Base-by-base conservation (phyloP, 108 stramenopile species). In the Fistulifera solaris region DNA sequence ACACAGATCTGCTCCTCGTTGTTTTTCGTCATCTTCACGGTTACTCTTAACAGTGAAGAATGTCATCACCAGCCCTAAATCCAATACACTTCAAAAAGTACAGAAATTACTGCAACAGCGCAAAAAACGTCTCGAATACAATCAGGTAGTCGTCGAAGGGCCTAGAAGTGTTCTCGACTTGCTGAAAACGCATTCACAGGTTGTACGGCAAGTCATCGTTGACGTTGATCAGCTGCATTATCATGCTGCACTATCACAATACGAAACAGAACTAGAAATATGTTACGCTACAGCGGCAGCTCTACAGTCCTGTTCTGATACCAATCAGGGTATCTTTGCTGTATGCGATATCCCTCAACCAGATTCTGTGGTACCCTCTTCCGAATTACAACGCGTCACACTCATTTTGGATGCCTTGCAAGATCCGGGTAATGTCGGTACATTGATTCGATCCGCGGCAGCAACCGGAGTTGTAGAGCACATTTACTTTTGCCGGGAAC, bases 391-490 rank as follows among this genome's bases (percentile, higher is more conserved):
- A 16, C 77, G 81, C 1, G 59, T 89, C 27, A 81, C 79, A 57
- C 52, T 93, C 28, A 69, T 91, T 40, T 54, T 87, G 26, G 91
- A 93, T 72, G 91, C 83, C 26, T 71, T 93, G 17, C 71, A 72
- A n/a, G 91, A 93, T 59, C 91, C 91, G 26, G 91, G 91, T 15
- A 93, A 93, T 72, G 67, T 88, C 16, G 91, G 91, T 7, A 89
- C 87, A 7, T 59, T 93, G 27, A 46, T 89, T 15, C 65, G 91
- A 48, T 66, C 83, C 11, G 63, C 72, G 21, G 66, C 73, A n/a
- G 91, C 91, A 24, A 66, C 76, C 0, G 67, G 82, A 48, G 78
- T 73, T 18, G 58, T 78, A 2, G 83, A 70, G 16, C 21, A 19
- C 21, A 71, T 93, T 39, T 35, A 84, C 12, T 52, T 93, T 46